Base-by-base conservation (phyloP, 768 basidiomycete genomes). In the Neoboletus subvelutipes region DNA sequence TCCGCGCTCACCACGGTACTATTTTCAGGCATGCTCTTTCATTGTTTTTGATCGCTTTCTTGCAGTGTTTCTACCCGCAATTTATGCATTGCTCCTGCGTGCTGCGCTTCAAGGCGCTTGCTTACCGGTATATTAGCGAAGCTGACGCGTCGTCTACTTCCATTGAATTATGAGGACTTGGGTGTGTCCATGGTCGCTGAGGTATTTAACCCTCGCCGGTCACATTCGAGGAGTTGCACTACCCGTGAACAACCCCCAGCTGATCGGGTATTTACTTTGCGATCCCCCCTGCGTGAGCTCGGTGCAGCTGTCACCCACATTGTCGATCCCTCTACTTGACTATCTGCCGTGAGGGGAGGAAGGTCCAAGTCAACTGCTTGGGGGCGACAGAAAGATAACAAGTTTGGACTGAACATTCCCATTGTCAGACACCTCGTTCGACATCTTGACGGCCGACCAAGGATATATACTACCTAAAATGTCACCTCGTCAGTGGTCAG, bases 181-280 rank as follows among this genome's bases (percentile, higher is more conserved):
- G n/a, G n/a, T 62, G 66, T 52, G 64, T 64, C 22, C 51, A 45
- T 47, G 52, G 34, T 15, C 42, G 0, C 9, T 4, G 49, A 22
- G 10, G 53, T 64, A 67, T 67, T 55, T 64, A 67, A 64, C 11
- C 13, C 5, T n/a, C 5, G 45, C 31, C 4, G 39, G 12, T 41
- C 29, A 42, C 28, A 22, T 28, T 22, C 7, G 36, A 40, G 11
- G 37, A 34, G 15, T 24, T 20, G 13, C 28, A 47, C 18, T 13
- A 41, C n/a, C 37, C n/a, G 12, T n/a, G n/a, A 45, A 50, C 56
- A 64, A 63, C 54, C 70, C 65, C 67, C 67, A n/a, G n/a, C n/a
- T 42, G 68, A 68, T 68, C 59, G 34, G 67, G 67, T 33, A 59
- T n/a, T n/a, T n/a, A n/a, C 54, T 10, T 51, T 39, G 29, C 53